Evolutionary conservation across 139 green algal species (phyloP).

Genomic region (Chlorella vulgaris): DNA sequence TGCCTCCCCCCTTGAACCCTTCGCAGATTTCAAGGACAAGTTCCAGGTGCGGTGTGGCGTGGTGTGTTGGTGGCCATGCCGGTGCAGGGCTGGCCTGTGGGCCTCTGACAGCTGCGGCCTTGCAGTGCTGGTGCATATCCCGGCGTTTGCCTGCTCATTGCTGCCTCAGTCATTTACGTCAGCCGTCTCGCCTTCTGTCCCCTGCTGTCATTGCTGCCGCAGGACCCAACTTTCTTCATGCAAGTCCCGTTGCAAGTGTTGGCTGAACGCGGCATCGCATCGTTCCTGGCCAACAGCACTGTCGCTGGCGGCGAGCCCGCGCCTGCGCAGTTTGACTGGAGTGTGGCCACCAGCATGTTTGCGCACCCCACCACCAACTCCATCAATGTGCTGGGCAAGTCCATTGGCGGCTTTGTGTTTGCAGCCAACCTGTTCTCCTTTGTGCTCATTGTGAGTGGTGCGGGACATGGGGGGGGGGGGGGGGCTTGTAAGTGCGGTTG

Average conservation of each 20-base stretch:
- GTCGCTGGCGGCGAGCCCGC: not conserved
- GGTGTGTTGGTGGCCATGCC: too few relatives aligned
- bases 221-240: conserved; percentile 76
- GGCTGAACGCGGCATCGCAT: conserved; percentile 74
- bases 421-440: conserved; percentile 93
- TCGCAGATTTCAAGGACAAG: too few relatives aligned
- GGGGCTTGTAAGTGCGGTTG: too few relatives aligned
- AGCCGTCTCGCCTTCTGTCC: not conserved
- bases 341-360: conserved; percentile 61
- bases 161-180: too few relatives aligned
- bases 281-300: conserved; percentile 38
- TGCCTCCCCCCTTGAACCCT: too few relatives aligned
- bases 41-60: too few relatives aligned
- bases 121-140: too few relatives aligned
- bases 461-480: not conserved
- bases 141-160: too few relatives aligned
- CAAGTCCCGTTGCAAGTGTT: conserved; percentile 83
- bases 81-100: too few relatives aligned
- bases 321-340: conserved; percentile 46
- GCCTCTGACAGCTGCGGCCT: too few relatives aligned
- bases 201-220: conserved; percentile 44
- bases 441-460: conserved; percentile 59
- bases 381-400: conserved; percentile 66
- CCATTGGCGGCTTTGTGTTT: conserved; percentile 90
- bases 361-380: conserved; percentile 79